These are phyloP conservation scores for Lobosporangium transversale DNA, from an alignment of 192 early-diverging fungal genomes.

Conservation along the genomic window DNA sequence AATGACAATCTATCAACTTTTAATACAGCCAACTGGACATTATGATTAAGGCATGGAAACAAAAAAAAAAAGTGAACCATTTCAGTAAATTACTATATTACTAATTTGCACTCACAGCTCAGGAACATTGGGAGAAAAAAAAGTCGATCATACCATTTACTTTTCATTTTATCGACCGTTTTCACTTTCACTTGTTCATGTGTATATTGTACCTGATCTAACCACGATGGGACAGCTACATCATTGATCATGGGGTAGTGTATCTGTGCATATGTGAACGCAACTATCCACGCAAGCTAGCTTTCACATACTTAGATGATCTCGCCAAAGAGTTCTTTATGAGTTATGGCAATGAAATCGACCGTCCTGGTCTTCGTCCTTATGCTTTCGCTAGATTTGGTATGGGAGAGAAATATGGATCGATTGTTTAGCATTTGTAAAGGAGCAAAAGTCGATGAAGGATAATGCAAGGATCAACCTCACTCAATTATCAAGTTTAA, in stretches of 20 bases:
- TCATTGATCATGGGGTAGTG: constrained; percentile 93
- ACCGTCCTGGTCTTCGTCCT: constrained; percentile 83
- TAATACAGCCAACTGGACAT: too few species aligned
- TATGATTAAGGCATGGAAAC: too few species aligned
- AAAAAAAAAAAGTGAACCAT: too few species aligned
- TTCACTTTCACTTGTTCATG: too few species aligned
- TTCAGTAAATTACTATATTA: too few species aligned
- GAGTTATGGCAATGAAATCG: constrained; percentile 92
- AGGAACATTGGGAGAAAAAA: too few species aligned
- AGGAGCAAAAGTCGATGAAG: not conserved
- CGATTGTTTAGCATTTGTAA: not conserved
- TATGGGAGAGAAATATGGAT: constrained; percentile 22
- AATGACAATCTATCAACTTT: not conserved
- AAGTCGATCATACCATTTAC: too few species aligned
- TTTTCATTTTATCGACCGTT: too few species aligned
- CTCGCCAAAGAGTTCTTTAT: constrained; percentile 93
- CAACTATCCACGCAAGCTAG: constrained; percentile 90
- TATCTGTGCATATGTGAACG: constrained; percentile 95
- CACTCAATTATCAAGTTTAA: not conserved
- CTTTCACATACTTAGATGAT: constrained; percentile 96
- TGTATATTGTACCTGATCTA: not conserved
- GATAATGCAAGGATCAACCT: not conserved
- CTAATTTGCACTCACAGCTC: too few species aligned
- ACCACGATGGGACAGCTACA: constrained; percentile 74
- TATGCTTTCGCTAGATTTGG: constrained; percentile 98